Base-by-base conservation (phyloP, 179 eudicot species). In the Actinidia arguta region DNA sequence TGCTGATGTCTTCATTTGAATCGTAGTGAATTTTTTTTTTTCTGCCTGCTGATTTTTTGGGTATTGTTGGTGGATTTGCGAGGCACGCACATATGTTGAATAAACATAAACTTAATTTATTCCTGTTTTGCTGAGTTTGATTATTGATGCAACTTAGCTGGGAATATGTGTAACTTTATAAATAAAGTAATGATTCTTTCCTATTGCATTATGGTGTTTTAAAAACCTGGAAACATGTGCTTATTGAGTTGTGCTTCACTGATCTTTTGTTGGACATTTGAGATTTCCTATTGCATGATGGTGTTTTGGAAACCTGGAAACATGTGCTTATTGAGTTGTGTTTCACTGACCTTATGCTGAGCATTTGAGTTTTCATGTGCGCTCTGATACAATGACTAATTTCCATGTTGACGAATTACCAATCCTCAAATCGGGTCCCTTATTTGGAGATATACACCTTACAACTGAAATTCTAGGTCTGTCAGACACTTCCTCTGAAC, bases 81-180 rank as follows among this genome's bases (percentile, higher is more conserved):
- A 62, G 52, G 55, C 46, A 27, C 14, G 66, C 51, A 3, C 25
- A 64, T 56, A 46, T 62, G 52, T 46, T 62, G 58, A 63, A 24
- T 62, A 56, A 77, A 22, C 27, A 17, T 18, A 62, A 27, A n/a
- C n/a, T n/a, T n/a, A n/a, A n/a, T 44, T 47, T 61, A 3, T 59
- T 61, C 7, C 11, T 42, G 58, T 78, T 54, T 55, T 75, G 50
- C 36, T 18, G 18, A 20, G 78, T 75, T 54, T 36, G 78, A 75
- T 36, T 14, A 4, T 75, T 75, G 78, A 55, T 36, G 39, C 42
- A 54, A 31, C 6, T 17, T 58, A 54, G 44, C 31, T 18, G 62
- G 47, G 63, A 74, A 74, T 54, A 18, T 74, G 24, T 51, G 58
- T 50, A 17, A 13, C 8, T 14, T 4, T 13, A 73, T n/a, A 24